These are phyloP conservation scores for Colletotrichum spaethianum DNA, from an alignment of 2,329 filamentous ascomycete species.

Conservation along the genomic window DNA sequence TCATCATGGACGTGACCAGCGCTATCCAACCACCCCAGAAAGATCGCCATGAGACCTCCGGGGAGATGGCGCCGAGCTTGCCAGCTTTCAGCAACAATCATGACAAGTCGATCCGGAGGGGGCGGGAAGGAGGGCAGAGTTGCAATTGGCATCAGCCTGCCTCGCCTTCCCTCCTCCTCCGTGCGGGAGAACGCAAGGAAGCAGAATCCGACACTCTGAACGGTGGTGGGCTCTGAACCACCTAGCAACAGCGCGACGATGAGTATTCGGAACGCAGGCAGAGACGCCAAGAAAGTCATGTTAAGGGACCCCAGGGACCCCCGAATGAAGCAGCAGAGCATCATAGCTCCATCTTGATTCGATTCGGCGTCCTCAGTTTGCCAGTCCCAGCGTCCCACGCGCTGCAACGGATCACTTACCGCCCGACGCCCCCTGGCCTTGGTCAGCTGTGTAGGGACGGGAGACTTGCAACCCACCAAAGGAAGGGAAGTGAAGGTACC, in stretches of 20 bases:
- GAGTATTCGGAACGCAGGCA: not conserved
- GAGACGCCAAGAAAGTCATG: conserved; percentile 33
- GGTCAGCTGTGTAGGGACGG: conserved; percentile 37
- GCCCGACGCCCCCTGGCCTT: conserved; percentile 21
- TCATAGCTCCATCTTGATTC: conserved; percentile 35
- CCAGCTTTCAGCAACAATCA: not conserved
- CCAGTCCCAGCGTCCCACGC: conserved; percentile 25
- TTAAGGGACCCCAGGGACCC: conserved; percentile 28
- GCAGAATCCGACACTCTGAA: not conserved
- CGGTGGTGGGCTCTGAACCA: too few species aligned
- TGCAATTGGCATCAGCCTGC: conserved; percentile 27
- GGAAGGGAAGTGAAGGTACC: not conserved
- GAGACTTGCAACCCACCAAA: conserved; percentile 1
- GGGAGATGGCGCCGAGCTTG: conserved; percentile 5
- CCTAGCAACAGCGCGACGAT: not conserved
- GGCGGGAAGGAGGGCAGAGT: not conserved
- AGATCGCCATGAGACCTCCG: conserved; percentile 25
- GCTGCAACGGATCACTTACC: conserved; percentile 24
- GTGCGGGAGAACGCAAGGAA: not conserved
- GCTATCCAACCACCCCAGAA: not conserved
- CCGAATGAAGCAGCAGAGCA: conserved; percentile 36
- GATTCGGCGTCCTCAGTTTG: conserved; percentile 10
- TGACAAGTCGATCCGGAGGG: conserved; percentile 12
- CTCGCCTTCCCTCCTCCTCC: conserved; percentile 2
- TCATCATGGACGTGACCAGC: not conserved